Evolutionary conservation across 129 eudicot species (phyloP).

Genomic region (Dittrichia graveolens): DNA sequence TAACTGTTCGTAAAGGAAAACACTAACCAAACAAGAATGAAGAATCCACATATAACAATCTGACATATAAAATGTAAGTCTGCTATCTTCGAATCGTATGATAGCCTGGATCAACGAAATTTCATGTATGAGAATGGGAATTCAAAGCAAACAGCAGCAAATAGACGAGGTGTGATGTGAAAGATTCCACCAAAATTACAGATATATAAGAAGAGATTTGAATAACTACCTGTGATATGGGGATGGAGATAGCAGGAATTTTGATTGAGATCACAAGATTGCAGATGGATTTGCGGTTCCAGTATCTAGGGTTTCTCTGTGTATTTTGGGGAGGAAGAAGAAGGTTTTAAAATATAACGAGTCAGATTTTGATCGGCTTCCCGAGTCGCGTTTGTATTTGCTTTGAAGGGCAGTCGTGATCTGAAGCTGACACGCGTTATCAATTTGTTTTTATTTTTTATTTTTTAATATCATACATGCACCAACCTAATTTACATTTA

Average conservation of each 20-base stretch:
- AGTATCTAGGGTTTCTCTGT: conserved; percentile 27
- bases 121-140: background rate
- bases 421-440: background rate
- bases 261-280: conserved; percentile 18
- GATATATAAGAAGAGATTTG: conserved; percentile 11
- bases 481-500: too few species aligned
- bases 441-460: too few species aligned
- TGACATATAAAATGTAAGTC: background rate
- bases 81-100: too few species aligned
- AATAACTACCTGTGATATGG: conserved; percentile 7
- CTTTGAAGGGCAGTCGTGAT: conserved; percentile 1
- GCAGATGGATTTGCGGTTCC: conserved; percentile 13
- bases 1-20: background rate
- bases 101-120: background rate
- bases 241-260: conserved; percentile 12
- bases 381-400: conserved; percentile 19
- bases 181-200: conserved; percentile 17
- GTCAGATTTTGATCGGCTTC: conserved; percentile 18
- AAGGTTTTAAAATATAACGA: background rate
- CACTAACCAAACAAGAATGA: conserved; percentile 11
- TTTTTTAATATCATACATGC: too few species aligned
- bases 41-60: conserved; percentile 4
- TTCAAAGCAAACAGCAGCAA: background rate
- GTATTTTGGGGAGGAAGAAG: conserved; percentile 25
- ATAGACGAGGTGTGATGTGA: conserved; percentile 18